Conservation (phyloP, 1,284 basidiomycete genomes). For the Pseudozyma pruni region DNA sequence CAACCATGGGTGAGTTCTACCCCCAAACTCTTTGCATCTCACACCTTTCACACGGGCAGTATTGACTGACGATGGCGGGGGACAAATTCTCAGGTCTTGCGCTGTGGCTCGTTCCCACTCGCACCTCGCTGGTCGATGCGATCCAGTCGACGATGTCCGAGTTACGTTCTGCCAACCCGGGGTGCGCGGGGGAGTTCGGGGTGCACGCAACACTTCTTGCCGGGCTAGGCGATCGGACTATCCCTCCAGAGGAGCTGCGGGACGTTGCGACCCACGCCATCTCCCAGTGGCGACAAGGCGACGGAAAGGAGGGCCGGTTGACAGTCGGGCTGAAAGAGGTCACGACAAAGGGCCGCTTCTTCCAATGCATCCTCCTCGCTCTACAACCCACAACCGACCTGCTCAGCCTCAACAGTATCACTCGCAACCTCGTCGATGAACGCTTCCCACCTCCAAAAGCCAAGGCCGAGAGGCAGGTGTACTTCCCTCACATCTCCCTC, state of each 20-base stretch:
- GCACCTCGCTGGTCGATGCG: neutral
- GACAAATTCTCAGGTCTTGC: conserved; percentile 31
- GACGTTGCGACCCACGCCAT: conserved; percentile 2
- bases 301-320: too few relatives aligned
- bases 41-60: too few relatives aligned
- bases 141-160: neutral
- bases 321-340: conserved; percentile 15
- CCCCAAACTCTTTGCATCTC: too few relatives aligned
- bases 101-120: conserved; percentile 29
- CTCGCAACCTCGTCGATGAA: neutral
- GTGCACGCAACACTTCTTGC: conserved; percentile 36
- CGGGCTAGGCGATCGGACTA: conserved; percentile 16
- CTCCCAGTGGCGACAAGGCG: neutral
- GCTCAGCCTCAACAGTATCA: conserved; percentile 15
- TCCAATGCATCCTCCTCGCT: conserved; percentile 29
- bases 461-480: neutral
- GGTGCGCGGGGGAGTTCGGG: conserved; percentile 12
- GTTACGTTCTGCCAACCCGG: conserved; percentile 1
- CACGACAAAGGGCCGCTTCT: conserved; percentile 20
- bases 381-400: conserved; percentile 1
- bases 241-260: neutral
- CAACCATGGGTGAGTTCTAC: conserved; percentile 2
- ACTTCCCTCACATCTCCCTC: conserved; percentile 46
- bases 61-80: conserved; percentile 1
- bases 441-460: conserved; percentile 6